Percentiles rank a stretch among this genome's conserved stretches.
Evolutionary conservation across 441 rosid species (phyloP).

Genomic region (Euphorbia corollata): DNA sequence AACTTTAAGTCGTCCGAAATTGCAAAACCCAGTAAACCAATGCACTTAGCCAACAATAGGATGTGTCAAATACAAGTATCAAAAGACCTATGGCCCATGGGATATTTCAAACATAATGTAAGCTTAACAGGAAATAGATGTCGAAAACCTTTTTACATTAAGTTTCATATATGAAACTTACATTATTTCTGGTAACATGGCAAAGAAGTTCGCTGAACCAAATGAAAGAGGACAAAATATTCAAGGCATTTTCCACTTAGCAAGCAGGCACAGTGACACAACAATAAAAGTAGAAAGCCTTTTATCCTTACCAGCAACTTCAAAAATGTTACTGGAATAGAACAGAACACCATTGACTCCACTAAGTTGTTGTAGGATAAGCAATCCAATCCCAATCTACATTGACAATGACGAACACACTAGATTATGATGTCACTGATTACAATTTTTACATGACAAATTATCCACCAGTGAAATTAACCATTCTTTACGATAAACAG

Average conservation of each 20-base stretch:
- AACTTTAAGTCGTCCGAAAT: constrained; percentile 5
- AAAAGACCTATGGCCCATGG: neutral
- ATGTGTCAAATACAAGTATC: neutral
- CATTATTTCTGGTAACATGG: neutral
- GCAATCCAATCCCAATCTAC: constrained; percentile 81
- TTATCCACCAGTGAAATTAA: neutral
- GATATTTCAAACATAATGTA: neutral
- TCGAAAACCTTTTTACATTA: neutral
- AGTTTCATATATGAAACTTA: neutral
- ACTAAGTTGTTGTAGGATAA: constrained; percentile 65
- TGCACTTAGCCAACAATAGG: neutral
- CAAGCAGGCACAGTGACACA: neutral
- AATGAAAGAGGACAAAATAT: neutral
- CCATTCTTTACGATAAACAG: neutral
- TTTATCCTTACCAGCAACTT: constrained; percentile 49
- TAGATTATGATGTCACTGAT: neutral
- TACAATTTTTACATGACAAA: neutral
- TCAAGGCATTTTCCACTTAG: neutral
- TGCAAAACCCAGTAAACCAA: neutral
- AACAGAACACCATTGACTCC: constrained; percentile 79
- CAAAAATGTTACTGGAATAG: constrained; percentile 73
- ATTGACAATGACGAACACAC: constrained; percentile 19
- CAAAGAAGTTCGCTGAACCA: neutral
- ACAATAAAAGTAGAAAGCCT: constrained; percentile 6
- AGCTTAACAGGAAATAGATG: neutral